Base-by-base conservation (phyloP, 2,329 filamentous ascomycete genomes). In the Stagonosporopsis vannaccii region DNA sequence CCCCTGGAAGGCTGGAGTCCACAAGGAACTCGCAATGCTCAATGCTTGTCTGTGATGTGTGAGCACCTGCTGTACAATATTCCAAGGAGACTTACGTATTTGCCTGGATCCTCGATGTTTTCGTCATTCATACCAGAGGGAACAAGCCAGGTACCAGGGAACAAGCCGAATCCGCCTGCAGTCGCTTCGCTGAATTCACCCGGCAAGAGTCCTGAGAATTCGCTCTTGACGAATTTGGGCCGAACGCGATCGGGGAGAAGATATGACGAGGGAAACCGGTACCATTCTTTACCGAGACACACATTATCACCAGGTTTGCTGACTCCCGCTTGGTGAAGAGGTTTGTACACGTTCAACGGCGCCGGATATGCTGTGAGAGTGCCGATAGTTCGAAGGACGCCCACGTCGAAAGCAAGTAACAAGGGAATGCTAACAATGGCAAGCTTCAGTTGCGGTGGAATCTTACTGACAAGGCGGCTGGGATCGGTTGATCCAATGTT, bases 231-330 rank as follows among this genome's bases (percentile, higher is more conserved):
- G 70, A 97, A 99, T 66, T 95, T 97, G 66, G 91, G 90, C 62
- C 86, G 88, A 80, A 95, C 90, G 45, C 86, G 85, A n/a, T 87
- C 81, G 0, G 95, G 94, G 3, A 99, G 81, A 73, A 95, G 92
- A 79, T 92, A 98, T 0, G 93, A 96, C 0, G 90, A 94, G 1
- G 95, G 94, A 72, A 97, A 98, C 32, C 95, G 90, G 75, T 99
- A 97, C 95, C 95, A 99, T 73, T 99, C 95, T 74, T 98, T 99
- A 25, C 91, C 92, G 35, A 97, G 85, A 74, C 95, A 99, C 2
- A 99, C 86, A 17, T 82, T 87, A 60, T 91, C 89, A 15, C 88
- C 90, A 2, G 79, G 73, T 0, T 79, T 76, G 2, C 86, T 84
- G 6, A 90, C 65, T 1, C 80, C 83, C 8, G 79, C 69, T 13